phyloP scores from a whole-genome alignment of 805 yeast species.

The Metschnikowia noctiluminum region DNA sequence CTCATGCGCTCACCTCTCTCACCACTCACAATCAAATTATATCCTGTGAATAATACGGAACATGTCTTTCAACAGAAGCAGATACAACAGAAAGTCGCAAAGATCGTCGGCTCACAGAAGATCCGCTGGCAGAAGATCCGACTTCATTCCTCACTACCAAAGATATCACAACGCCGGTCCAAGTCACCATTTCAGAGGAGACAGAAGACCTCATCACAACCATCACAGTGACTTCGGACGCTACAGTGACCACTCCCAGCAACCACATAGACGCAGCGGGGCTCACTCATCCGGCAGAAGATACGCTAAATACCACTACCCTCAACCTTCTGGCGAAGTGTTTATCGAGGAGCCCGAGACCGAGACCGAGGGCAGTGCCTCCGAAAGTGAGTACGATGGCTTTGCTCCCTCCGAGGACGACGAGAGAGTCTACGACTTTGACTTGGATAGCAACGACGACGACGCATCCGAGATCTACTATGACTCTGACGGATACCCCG shows the following conservation, averaged over 20 bases:
- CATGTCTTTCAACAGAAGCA: constrained; percentile 19
- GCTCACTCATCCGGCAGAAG: constrained; percentile 14
- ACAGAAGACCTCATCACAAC: background rate
- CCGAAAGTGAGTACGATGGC: constrained; percentile 22
- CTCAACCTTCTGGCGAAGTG: constrained; percentile 33
- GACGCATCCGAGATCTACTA: constrained; percentile 17
- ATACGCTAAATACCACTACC: constrained; percentile 33
- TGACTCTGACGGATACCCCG: constrained; percentile 21
- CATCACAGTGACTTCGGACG: background rate
- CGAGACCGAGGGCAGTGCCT: constrained; percentile 26
- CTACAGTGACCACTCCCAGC: constrained; percentile 1
- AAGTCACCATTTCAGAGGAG: background rate
- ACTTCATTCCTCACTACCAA: constrained; percentile 1
- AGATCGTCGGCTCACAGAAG: constrained; percentile 16
- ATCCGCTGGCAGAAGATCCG: constrained; percentile 2
- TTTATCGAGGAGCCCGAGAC: constrained; percentile 44
- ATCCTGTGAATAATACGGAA: background rate
- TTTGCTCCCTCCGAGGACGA: constrained; percentile 21
- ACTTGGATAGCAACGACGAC: constrained; percentile 22
- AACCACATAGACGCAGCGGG: constrained; percentile 2
- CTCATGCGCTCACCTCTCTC: background rate
- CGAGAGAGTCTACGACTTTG: constrained; percentile 25
- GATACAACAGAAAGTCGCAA: constrained; percentile 24
- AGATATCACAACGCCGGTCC: constrained; percentile 7
- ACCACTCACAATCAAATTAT: background rate